Percentiles rank a stretch among this genome's conserved stretches.
Evolutionary conservation across 2,329 filamentous ascomycete species (phyloP).

Genomic region (Aureobasidium mangrovei): DNA sequence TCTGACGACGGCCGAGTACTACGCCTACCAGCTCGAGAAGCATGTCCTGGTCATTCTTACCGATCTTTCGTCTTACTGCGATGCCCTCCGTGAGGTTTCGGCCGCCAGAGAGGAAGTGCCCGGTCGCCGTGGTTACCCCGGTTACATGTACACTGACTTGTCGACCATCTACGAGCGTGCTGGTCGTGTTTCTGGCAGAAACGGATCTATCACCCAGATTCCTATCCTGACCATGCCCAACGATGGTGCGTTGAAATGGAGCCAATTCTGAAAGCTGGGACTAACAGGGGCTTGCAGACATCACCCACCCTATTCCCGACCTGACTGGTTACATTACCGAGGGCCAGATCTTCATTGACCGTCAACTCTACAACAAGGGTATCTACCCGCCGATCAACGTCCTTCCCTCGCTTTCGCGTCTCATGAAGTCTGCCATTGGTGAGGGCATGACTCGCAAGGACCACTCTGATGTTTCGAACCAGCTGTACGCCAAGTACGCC

Average conservation of each 20-base stretch:
- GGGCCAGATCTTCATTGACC: conserved; percentile 96
- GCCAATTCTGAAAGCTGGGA: too few relatives aligned
- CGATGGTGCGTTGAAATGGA: conserved; percentile 51
- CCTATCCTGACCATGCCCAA: conserved; percentile 99
- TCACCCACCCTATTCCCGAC: conserved; percentile 97
- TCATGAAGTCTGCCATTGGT: conserved; percentile 99
- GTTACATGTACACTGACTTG: conserved; percentile 99
- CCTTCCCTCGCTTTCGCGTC: conserved; percentile 89
- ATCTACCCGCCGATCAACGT: conserved; percentile 99
- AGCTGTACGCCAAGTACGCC: conserved; percentile 98
- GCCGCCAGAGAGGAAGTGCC: conserved; percentile 97
- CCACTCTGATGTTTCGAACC: conserved; percentile 97
- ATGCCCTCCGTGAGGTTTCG: conserved; percentile 96
- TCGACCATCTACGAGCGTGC: conserved; percentile 99
- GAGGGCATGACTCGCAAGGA: conserved; percentile 95
- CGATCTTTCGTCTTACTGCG: conserved; percentile 95
- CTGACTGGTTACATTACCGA: conserved; percentile 98
- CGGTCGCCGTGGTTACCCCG: conserved; percentile 96
- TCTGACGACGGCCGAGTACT: conserved; percentile 97
- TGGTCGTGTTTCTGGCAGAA: conserved; percentile 91
- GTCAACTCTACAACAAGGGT: conserved; percentile 88
- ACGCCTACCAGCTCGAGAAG: conserved; percentile 99
- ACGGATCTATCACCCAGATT: conserved; percentile 98
- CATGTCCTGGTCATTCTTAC: conserved; percentile 98
- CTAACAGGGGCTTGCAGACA: conserved; percentile 47